Percentiles rank a stretch among this genome's conserved stretches.
Evolutionary conservation across 2,329 filamentous ascomycete genomes (phyloP).

Genomic region (Botrytis hyacinthi): DNA sequence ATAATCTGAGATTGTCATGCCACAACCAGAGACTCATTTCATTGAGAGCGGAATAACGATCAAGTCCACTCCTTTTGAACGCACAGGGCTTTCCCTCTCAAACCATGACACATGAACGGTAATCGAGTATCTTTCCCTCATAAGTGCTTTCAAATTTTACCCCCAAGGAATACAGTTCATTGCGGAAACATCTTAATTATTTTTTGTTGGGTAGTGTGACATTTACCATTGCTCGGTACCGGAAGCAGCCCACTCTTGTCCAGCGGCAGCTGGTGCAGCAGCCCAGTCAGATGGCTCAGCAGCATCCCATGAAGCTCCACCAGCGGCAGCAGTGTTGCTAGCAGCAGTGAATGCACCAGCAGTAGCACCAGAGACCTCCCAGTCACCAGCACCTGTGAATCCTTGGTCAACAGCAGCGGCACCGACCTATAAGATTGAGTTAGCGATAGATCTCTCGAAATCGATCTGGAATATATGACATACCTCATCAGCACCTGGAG

Average conservation of each 20-base stretch:
- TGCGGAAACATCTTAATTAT: slow-evolving; percentile 27
- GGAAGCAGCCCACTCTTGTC: slow-evolving; percentile 54
- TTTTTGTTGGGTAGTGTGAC: slow-evolving; percentile 22
- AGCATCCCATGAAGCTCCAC: slow-evolving; percentile 61
- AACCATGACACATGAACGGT: slow-evolving; percentile 44
- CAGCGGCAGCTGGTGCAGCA: slow-evolving; percentile 46
- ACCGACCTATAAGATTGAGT: slow-evolving; percentile 50
- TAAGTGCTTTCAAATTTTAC: slow-evolving; percentile 74
- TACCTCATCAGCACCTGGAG: slow-evolving; percentile 72
- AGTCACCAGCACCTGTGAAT: slow-evolving; percentile 72
- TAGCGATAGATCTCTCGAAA: background rate
- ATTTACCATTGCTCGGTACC: slow-evolving; percentile 43
- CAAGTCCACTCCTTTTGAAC: slow-evolving; percentile 51
- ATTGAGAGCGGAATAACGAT: slow-evolving; percentile 25
- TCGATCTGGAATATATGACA: background rate
- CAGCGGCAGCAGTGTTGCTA: slow-evolving; percentile 62
- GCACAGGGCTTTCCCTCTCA: slow-evolving; percentile 97
- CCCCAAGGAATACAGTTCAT: slow-evolving; percentile 37
- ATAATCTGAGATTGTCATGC: slow-evolving; percentile 14
- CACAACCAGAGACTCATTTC: slow-evolving; percentile 18
- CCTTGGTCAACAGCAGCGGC: slow-evolving; percentile 74
- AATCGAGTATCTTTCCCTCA: slow-evolving; percentile 98
- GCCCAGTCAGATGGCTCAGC: slow-evolving; percentile 48
- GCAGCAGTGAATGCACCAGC: slow-evolving; percentile 55
- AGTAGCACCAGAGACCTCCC: slow-evolving; percentile 67